Percentiles rank a stretch among this genome's conserved stretches.
phyloP scores from a whole-genome alignment of 768 basidiomycete genomes.

The Paxillus rubicundulus region DNA sequence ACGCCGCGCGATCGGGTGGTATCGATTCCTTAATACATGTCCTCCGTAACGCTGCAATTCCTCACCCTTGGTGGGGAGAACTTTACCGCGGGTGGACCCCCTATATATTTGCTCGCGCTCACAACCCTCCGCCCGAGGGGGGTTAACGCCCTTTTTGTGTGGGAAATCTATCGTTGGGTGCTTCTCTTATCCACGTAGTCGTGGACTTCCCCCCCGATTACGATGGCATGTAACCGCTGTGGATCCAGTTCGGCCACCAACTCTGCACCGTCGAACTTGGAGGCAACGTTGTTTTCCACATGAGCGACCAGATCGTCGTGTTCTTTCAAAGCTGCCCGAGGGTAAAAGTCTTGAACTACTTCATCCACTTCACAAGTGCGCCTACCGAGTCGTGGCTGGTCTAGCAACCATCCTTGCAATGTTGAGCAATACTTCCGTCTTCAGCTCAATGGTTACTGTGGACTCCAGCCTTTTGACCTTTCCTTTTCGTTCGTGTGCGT shows the following conservation, averaged over 20 bases:
- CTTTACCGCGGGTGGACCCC: constrained; percentile 14
- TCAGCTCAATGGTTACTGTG: neutral
- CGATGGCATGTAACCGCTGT: constrained; percentile 42
- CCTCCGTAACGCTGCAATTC: constrained; percentile 51
- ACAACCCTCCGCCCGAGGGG: constrained; percentile 53
- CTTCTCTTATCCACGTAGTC: constrained; percentile 51
- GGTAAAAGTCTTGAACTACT: constrained; percentile 55
- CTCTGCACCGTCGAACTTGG: constrained; percentile 59
- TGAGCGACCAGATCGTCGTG: constrained; percentile 44
- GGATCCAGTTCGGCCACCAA: constrained; percentile 49
- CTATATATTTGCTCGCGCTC: constrained; percentile 43
- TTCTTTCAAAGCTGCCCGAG: constrained; percentile 47
- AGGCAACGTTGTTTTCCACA: constrained; percentile 50
- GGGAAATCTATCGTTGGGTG: constrained; percentile 46
- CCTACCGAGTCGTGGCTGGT: constrained; percentile 17
- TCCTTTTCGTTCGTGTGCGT: too few species aligned
- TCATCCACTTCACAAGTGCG: constrained; percentile 46
- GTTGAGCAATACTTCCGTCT: constrained; percentile 29
- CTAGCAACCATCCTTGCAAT: constrained; percentile 38
- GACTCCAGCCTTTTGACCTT: neutral
- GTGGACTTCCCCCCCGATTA: constrained; percentile 44
- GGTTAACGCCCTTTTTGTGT: constrained; percentile 50
- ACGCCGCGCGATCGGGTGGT: constrained; percentile 60
- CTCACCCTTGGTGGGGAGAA: constrained; percentile 51
- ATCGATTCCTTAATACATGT: constrained; percentile 59